These are phyloP conservation scores for Alternaria hordeiaustralica DNA, from an alignment of 2,329 filamentous ascomycete genomes.

Conservation along the genomic window DNA sequence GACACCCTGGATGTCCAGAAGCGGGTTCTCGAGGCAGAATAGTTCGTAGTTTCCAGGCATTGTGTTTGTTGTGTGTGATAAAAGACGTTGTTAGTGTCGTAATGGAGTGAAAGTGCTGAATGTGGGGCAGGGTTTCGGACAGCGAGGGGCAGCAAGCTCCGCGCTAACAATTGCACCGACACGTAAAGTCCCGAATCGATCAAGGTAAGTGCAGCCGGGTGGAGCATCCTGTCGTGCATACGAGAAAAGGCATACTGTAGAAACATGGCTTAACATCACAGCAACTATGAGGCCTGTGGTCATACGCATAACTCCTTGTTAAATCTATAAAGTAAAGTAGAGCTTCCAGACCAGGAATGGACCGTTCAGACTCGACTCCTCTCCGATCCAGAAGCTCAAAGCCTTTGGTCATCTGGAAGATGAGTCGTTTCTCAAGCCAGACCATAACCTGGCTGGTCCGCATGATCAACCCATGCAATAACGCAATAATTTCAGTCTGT, in stretches of 20 bases:
- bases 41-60: conserved; percentile 92
- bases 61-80: conserved; percentile 31
- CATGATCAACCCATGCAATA: background rate
- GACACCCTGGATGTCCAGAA: conserved; percentile 92
- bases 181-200: background rate
- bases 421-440: background rate
- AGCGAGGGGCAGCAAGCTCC: conserved; percentile 20
- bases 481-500: background rate
- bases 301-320: background rate
- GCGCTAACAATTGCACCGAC: conserved; percentile 19
- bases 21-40: conserved; percentile 94
- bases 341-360: background rate
- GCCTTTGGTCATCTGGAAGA: background rate
- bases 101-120: conserved; percentile 19
- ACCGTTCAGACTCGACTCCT: background rate
- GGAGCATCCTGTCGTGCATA: background rate
- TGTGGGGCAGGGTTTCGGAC: conserved; percentile 26
- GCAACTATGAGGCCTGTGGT: background rate
- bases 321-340: background rate
- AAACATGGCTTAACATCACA: background rate
- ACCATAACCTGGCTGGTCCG: background rate
- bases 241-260: background rate
- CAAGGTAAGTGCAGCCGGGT: conserved; percentile 7
- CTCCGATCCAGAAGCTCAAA: background rate
- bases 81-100: conserved; percentile 21